These are phyloP conservation scores for Fusarium sp. DNA, from an alignment of 2,329 filamentous ascomycete species.

Conservation along the genomic window DNA sequence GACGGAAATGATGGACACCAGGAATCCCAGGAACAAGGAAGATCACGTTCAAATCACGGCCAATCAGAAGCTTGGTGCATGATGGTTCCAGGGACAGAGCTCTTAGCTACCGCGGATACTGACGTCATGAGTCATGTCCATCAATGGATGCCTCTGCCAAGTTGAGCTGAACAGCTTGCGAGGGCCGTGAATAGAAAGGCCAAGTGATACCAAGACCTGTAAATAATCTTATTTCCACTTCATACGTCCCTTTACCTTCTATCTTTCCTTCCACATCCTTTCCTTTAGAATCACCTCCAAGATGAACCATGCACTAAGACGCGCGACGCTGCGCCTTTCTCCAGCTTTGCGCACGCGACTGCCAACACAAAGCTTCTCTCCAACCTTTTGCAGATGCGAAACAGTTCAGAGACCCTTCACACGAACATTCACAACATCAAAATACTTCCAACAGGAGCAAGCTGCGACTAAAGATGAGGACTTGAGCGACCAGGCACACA, in stretches of 20 bases:
- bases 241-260: neutral
- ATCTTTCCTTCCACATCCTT: neutral
- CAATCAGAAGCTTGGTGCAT: conserved; percentile 23
- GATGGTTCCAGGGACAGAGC: conserved; percentile 24
- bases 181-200: conserved; percentile 20
- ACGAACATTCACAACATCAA: conserved; percentile 37
- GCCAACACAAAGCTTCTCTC: conserved; percentile 2
- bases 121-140: conserved; percentile 35
- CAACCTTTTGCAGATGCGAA: conserved; percentile 9
- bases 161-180: neutral
- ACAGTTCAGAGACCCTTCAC: neutral
- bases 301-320: conserved; percentile 37
- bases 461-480: conserved; percentile 15
- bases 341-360: conserved; percentile 15
- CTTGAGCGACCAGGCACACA: conserved; percentile 32
- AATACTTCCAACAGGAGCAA: conserved; percentile 21
- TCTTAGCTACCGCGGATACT: conserved; percentile 13
- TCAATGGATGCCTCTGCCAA: neutral
- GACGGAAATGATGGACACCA: neutral
- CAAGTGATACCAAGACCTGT: conserved; percentile 5
- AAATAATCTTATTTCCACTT: conserved; percentile 25
- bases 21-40: neutral
- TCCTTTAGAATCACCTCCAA: neutral
- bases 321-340: conserved; percentile 28
- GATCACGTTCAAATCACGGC: neutral